A percentile compares a stretch with the other conserved stretches of the same genome.
These are phyloP conservation scores for Chalaropsis thielavioides DNA, from an alignment of 2,329 filamentous ascomycete genomes.

Conservation along the genomic window DNA sequence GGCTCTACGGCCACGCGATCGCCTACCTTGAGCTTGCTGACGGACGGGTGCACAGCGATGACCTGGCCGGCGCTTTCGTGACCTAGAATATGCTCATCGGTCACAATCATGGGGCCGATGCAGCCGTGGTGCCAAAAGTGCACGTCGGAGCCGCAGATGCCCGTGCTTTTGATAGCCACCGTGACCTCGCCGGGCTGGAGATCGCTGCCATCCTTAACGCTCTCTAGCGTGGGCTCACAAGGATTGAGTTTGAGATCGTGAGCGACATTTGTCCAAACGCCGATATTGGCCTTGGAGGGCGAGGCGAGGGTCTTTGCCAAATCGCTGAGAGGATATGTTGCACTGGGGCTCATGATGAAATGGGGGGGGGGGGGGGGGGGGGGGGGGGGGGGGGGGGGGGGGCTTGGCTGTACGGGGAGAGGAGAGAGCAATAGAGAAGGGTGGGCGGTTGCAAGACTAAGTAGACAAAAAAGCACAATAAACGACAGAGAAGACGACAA, in stretches of 20 bases:
- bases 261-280: constrained; percentile 85
- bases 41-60: constrained; percentile 67
- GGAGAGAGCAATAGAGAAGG: not conserved
- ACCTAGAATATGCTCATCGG: constrained; percentile 76
- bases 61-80: constrained; percentile 84
- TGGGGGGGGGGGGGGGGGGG: no score
- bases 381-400: no score
- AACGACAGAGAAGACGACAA: not conserved
- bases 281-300: constrained; percentile 67
- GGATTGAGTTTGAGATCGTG: constrained; percentile 84
- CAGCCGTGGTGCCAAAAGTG: constrained; percentile 95
- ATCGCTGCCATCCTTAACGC: constrained; percentile 50
- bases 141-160: constrained; percentile 93
- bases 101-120: constrained; percentile 92
- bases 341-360: constrained; percentile 26
- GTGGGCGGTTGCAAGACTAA: not conserved
- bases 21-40: constrained; percentile 62
- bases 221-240: constrained; percentile 60
- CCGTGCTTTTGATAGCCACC: constrained; percentile 79
- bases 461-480: not conserved
- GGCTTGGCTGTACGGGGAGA: not conserved
- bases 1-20: constrained; percentile 91
- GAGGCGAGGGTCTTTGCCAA: not conserved
- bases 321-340: constrained; percentile 18
- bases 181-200: constrained; percentile 75